Evolutionary conservation across 805 yeast genomes (phyloP), one percentile per base, ranked within the genome.

Genomic region (Barnettozyma botsteinii): DNA sequence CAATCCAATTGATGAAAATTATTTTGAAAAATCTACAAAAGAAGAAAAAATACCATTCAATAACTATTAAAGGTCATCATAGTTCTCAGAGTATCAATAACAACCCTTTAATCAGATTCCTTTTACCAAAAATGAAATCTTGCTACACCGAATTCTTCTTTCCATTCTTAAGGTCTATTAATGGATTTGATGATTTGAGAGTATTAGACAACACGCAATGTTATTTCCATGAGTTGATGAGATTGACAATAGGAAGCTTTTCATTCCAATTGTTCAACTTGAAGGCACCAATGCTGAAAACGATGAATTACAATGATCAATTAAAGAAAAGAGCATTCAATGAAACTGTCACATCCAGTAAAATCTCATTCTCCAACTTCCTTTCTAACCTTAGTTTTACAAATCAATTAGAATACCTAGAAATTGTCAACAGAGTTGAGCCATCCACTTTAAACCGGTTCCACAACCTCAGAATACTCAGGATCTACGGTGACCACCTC

Each of bases 191-290:
- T 31, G 56, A 51, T 22, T 27, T 51, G 4, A 33, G 56, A 29
- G 15, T 48, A n/a, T 19, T 51, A n/a, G 55, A 51, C 20, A 49
- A 51, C 32, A 50, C 54, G 5, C 35, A 46, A 7, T 51, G 56
- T 20, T 46, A 45, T 32, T 48, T 51, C 35, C 40, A 40, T 19
- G 35, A 36, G 14, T 26, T 51, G 7, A 34, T 40, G 20, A 28
- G 44, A 20, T 22, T 50, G 20, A 49, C 54, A 1, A 47, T 51
- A 7, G 56, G 56, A 1, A 48, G 52, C 7, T 38, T 39, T 5
- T 41, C 53, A 4, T 51, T 51, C 33, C 56, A 51, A 28, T 32
- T 48, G 34, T 51, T 51, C 28, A 37, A 42, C 21, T 28, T 46
- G 13, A 41, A 40, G 2, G 52, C 56, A 7, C 52, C 54, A 4